A percentile compares a stretch with the other conserved stretches of the same genome.
Conservation (phyloP, 83 land plant species). For the Picea abies region DNA sequence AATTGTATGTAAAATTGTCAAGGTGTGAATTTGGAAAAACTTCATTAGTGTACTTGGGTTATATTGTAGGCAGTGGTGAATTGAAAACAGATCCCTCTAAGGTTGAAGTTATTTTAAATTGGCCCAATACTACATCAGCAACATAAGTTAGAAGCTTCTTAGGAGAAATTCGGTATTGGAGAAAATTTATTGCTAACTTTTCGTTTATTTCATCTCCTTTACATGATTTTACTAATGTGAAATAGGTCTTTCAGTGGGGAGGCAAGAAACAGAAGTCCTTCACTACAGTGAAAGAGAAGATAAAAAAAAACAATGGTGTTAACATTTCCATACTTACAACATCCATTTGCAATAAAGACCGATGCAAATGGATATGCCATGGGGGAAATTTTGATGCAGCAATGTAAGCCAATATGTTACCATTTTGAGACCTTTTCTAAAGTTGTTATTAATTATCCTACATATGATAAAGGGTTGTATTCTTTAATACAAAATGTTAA, state of each 20-base stretch:
- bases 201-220: neutral
- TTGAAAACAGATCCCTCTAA: neutral
- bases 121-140: neutral
- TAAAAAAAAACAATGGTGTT: neutral
- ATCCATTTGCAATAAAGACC: neutral
- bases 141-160: neutral
- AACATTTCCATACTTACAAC: neutral
- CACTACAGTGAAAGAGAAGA: neutral
- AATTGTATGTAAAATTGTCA: neutral
- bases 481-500: neutral
- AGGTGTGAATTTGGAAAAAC: neutral
- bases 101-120: neutral
- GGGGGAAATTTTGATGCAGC: neutral
- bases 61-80: neutral
- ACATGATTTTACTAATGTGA: neutral
- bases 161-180: neutral
- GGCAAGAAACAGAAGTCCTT: neutral
- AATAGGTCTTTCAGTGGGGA: neutral
- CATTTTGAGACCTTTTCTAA: neutral
- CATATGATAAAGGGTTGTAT: neutral
- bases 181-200: neutral
- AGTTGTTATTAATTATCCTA: neutral
- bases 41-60: neutral
- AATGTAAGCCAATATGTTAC: neutral
- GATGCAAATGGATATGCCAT: neutral